Conservation (phyloP, 805 yeast species). For the Pichia membranifaciens region DNA sequence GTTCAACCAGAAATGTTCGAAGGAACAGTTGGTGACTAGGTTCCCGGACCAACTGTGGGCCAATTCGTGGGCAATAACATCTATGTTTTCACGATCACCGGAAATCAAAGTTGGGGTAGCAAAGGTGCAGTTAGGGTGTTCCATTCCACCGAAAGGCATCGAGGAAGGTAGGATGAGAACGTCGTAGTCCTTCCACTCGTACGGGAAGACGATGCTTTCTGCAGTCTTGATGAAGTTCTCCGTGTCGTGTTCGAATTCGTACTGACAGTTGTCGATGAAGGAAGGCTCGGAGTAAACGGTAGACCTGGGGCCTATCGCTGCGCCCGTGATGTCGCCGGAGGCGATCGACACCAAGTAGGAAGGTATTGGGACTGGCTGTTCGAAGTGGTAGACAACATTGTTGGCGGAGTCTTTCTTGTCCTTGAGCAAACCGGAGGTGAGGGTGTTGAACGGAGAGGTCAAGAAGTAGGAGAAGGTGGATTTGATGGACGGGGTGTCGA, state of each 20-base stretch:
- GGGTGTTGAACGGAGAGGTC: conserved; percentile 59
- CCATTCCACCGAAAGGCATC: conserved; percentile 92
- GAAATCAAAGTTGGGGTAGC: conserved; percentile 85
- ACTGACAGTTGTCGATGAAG: conserved; percentile 58
- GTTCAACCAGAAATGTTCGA: conserved; percentile 93
- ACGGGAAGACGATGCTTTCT: conserved; percentile 66
- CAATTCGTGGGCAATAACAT: conserved; percentile 87
- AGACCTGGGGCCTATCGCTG: conserved; percentile 80
- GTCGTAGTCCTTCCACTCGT: conserved; percentile 83
- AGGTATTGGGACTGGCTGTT: conserved; percentile 81
- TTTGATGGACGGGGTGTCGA: conserved; percentile 85
- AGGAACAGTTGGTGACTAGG: conserved; percentile 80
- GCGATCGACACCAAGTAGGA: conserved; percentile 80
- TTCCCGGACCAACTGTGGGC: conserved; percentile 94
- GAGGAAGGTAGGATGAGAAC: conserved; percentile 73
- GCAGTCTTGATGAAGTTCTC: conserved; percentile 77
- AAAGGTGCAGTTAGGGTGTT: conserved; percentile 85
- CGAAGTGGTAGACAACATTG: conserved; percentile 39
- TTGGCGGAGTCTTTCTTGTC: conserved; percentile 20
- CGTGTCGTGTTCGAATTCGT: conserved; percentile 76
- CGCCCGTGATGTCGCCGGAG: conserved; percentile 66
- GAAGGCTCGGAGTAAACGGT: conserved; percentile 74
- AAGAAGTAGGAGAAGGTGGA: conserved; percentile 55
- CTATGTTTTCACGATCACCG: conserved; percentile 80
- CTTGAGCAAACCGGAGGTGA: conserved; percentile 55